phyloP scores from a whole-genome alignment of 345 rosid species.

The Cardamine occulta region DNA sequence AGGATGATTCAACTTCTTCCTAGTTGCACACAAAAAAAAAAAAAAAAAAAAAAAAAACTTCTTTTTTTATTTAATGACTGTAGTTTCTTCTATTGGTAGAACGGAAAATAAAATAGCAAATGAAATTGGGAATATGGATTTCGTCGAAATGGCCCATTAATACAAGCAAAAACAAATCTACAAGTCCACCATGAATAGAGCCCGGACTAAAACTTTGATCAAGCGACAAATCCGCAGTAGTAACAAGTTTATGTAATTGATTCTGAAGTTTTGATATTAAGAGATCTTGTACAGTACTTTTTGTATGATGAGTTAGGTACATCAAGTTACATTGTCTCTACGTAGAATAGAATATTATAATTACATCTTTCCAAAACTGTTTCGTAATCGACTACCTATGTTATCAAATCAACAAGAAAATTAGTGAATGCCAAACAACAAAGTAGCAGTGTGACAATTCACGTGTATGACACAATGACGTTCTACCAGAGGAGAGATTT shows the following conservation, averaged over 20 bases:
- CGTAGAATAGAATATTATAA: background rate
- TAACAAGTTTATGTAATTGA: background rate
- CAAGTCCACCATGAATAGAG: background rate
- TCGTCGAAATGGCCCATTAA: background rate
- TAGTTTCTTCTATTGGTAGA: background rate
- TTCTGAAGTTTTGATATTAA: background rate
- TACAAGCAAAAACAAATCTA: background rate
- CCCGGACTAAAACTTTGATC: background rate
- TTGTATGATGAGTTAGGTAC: background rate
- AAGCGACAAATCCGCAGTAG: background rate
- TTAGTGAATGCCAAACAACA: background rate
- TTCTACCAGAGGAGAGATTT: background rate
- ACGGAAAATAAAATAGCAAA: background rate
- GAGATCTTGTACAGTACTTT: background rate
- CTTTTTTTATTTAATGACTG: background rate
- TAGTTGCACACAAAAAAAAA: too few relatives aligned
- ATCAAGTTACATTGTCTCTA: background rate
- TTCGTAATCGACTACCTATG: background rate
- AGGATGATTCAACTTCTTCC: background rate
- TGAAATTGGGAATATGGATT: background rate
- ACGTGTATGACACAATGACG: background rate
- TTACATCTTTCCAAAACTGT: background rate
- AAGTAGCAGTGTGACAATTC: slow-evolving; percentile 12
- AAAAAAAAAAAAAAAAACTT: too few relatives aligned
- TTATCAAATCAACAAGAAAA: background rate